Evolutionary conservation across 2,329 filamentous ascomycete genomes (phyloP).

Genomic region (Cladorrhinum sp.): DNA sequence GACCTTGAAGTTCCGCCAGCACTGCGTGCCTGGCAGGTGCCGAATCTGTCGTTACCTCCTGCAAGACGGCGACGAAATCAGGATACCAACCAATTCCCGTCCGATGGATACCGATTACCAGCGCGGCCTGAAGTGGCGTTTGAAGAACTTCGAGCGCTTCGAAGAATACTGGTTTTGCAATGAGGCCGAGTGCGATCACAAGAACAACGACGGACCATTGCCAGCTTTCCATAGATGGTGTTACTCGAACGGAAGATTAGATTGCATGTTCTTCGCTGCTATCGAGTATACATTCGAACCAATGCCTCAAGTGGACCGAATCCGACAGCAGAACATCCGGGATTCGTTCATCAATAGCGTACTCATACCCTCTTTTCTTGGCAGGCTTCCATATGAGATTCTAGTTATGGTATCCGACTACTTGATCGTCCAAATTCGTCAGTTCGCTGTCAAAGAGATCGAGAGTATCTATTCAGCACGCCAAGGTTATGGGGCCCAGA

Average conservation of each 20-base stretch:
- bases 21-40: background rate
- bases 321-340: background rate
- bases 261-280: background rate
- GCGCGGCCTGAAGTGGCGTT: no score
- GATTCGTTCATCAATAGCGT: background rate
- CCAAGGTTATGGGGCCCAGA: background rate
- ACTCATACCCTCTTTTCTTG: background rate
- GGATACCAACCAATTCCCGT: background rate
- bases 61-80: background rate
- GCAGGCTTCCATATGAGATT: background rate
- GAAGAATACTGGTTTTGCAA: no score
- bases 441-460: background rate
- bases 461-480: background rate
- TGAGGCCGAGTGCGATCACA: background rate
- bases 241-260: background rate
- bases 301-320: background rate
- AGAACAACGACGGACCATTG: background rate
- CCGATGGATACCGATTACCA: no score
- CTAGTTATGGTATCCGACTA: background rate
- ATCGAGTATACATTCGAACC: background rate
- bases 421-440: background rate
- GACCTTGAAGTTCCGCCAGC: no score
- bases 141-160: no score
- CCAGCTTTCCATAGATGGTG: background rate
- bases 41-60: background rate